These are phyloP conservation scores for Botrytis squamosa DNA, from an alignment of 2,329 filamentous ascomycete genomes.

Conservation along the genomic window DNA sequence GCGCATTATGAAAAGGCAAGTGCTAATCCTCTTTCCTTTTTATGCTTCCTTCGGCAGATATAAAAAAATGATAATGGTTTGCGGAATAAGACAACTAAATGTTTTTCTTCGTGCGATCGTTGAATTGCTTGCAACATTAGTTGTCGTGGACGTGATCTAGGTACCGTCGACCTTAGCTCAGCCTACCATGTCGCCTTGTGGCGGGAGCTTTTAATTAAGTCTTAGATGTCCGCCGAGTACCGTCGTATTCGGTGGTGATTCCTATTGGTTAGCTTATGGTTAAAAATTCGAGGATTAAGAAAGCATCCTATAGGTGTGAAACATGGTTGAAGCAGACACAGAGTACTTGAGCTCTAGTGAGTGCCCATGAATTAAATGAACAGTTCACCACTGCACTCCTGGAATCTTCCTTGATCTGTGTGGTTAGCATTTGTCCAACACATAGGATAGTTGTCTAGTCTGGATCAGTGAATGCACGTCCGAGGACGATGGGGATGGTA, in stretches of 20 bases:
- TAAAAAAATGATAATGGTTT: background rate
- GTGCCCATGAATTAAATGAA: background rate
- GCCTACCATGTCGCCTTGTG: background rate
- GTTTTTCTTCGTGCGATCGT: background rate
- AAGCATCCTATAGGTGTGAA: background rate
- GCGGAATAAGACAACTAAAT: background rate
- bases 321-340: background rate
- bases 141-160: background rate
- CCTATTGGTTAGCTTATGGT: slow-evolving; percentile 6
- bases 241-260: background rate
- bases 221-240: background rate
- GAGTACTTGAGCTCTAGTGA: background rate
- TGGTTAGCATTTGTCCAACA: background rate
- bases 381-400: background rate
- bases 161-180: background rate
- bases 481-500: background rate
- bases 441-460: background rate
- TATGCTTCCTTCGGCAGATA: background rate
- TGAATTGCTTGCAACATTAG: background rate
- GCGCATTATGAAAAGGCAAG: background rate
- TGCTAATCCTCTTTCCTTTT: background rate
- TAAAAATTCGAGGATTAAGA: background rate
- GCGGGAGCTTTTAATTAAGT: slow-evolving; percentile 1
- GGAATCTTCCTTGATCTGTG: background rate
- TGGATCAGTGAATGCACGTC: too few relatives aligned